Conservation (phyloP, 352 stramenopile genomes). For the Phytophthora megakarya region DNA sequence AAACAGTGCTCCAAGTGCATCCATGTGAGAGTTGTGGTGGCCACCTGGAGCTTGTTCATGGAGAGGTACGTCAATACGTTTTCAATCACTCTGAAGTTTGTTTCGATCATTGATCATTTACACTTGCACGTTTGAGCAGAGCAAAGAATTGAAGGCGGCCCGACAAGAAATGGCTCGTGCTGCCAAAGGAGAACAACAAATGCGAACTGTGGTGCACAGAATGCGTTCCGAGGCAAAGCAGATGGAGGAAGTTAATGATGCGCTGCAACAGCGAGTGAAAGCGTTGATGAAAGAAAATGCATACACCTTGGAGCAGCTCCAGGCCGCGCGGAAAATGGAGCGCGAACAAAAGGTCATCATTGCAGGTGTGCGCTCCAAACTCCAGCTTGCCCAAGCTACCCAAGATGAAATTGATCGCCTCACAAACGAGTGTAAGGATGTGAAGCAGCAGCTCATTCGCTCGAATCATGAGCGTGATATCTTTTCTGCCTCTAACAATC, state of each 20-base stretch:
- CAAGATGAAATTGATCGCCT: constrained; percentile 73
- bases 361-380: constrained; percentile 64
- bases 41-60: constrained; percentile 78
- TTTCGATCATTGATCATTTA: neutral
- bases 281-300: constrained; percentile 77
- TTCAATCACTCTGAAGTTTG: neutral
- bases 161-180: constrained; percentile 68
- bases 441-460: constrained; percentile 67
- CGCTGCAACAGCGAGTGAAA: constrained; percentile 77
- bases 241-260: constrained; percentile 74
- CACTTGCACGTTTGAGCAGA: constrained; percentile 33
- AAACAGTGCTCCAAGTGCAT: constrained; percentile 77
- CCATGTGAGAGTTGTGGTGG: constrained; percentile 75
- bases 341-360: constrained; percentile 75
- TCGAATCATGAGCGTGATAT: constrained; percentile 80
- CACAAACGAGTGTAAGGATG: constrained; percentile 60
- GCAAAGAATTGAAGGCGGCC: constrained; percentile 67
- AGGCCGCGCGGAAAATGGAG: constrained; percentile 71
- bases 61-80: constrained; percentile 48
- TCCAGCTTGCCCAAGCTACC: constrained; percentile 65
- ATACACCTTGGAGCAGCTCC: constrained; percentile 78
- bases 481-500: constrained; percentile 76
- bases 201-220: constrained; percentile 66
- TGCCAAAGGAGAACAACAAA: constrained; percentile 75
- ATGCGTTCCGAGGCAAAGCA: constrained; percentile 72